Percentiles rank a stretch among this genome's conserved stretches.
Evolutionary conservation across 2,329 filamentous ascomycete species (phyloP).

Genomic region (Hirsutella minnesotensis): DNA sequence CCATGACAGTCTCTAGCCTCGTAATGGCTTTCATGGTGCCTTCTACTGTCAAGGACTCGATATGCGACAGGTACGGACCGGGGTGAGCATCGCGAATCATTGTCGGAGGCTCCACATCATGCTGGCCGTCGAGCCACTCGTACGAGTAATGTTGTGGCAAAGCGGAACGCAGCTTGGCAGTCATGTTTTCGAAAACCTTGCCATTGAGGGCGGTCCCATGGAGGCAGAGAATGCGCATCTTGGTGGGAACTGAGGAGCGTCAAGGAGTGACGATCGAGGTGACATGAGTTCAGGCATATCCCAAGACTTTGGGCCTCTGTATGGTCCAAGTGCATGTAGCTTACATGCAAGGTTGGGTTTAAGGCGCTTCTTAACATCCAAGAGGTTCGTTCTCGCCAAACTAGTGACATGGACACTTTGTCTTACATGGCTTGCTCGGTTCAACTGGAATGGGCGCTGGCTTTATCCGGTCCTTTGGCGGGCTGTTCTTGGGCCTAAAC

Average conservation of each 20-base stretch:
- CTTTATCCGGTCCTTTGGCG: too few relatives aligned
- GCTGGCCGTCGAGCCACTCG: not conserved
- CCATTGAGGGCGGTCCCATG: conserved; percentile 1
- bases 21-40: not conserved
- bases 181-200: not conserved
- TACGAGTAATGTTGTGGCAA: not conserved
- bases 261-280: not conserved
- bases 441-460: too few relatives aligned
- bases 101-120: not conserved
- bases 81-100: not conserved
- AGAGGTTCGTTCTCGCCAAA: too few relatives aligned
- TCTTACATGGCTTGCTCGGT: too few relatives aligned
- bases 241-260: not conserved
- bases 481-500: too few relatives aligned
- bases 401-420: too few relatives aligned
- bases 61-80: not conserved
- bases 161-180: not conserved
- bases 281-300: too few relatives aligned
- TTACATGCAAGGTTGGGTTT: too few relatives aligned
- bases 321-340: too few relatives aligned
- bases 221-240: conserved; percentile 2
- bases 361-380: too few relatives aligned
- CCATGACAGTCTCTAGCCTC: not conserved
- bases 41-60: not conserved
- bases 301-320: too few relatives aligned